Evolutionary conservation across 352 stramenopile species (phyloP).

Genomic region (Phytophthora pini): DNA sequence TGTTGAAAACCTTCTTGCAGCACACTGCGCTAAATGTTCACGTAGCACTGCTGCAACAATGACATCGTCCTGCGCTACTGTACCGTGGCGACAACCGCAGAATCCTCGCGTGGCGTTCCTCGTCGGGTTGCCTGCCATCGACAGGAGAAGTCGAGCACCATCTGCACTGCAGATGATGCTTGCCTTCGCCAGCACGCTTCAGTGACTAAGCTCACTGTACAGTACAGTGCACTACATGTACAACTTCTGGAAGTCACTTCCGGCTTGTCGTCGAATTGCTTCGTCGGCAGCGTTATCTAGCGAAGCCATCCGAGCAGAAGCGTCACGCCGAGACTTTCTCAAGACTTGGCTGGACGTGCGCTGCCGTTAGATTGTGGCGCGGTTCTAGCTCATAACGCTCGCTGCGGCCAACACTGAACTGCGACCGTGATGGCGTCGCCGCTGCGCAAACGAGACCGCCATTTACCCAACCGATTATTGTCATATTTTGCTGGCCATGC

Average conservation of each 20-base stretch:
- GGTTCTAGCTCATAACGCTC: conserved; percentile 8
- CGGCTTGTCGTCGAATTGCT: conserved; percentile 12
- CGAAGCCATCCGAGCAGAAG: conserved; percentile 28
- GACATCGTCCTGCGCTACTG: background rate
- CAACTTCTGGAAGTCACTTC: no score
- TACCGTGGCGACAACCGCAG: background rate
- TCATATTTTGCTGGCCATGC: conserved; percentile 17
- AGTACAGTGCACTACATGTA: background rate
- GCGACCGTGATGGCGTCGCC: conserved; percentile 1
- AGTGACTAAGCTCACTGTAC: conserved; percentile 12
- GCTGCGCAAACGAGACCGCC: conserved; percentile 22
- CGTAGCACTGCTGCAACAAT: no score
- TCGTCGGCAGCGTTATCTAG: background rate
- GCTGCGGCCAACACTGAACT: conserved; percentile 1
- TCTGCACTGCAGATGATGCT: conserved; percentile 22
- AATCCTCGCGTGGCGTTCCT: conserved; percentile 20
- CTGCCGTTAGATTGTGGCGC: conserved; percentile 22
- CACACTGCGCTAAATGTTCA: no score
- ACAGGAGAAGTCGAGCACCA: no score
- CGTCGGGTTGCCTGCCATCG: conserved; percentile 19
- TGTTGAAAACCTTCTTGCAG: no score
- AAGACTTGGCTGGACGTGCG: conserved; percentile 11
- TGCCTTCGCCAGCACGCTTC: background rate
- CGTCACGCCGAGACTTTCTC: conserved; percentile 21
- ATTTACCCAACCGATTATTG: conserved; percentile 1